A percentile compares a stretch with the other conserved stretches of the same genome.
Evolutionary conservation across 31 red algal species (phyloP).

Genomic region (Endocladia muricata): DNA sequence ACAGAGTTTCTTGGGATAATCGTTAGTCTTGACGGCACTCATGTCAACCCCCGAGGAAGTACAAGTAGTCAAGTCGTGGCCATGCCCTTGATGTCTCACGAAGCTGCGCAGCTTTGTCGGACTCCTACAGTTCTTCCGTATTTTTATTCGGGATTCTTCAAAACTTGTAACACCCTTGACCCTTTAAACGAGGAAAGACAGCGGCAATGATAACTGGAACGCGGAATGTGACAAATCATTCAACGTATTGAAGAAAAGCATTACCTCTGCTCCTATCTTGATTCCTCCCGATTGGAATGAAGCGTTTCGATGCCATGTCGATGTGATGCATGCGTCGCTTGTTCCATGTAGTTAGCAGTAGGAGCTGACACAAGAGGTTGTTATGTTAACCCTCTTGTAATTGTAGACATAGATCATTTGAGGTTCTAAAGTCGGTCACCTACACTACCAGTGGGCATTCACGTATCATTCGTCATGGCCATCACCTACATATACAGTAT

Average conservation of each 20-base stretch:
- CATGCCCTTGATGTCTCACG: not conserved
- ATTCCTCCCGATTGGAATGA: not conserved
- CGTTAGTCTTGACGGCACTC: not conserved
- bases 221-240: not conserved
- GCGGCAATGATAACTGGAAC: not conserved
- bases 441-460: no score
- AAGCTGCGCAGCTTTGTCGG: not conserved
- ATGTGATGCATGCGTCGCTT: no score
- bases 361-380: no score
- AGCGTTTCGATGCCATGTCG: conserved; percentile 12
- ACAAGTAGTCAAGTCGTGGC: not conserved
- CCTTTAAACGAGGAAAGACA: not conserved
- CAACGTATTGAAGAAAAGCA: not conserved
- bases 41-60: conserved; percentile 4
- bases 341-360: no score
- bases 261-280: not conserved
- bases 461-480: no score
- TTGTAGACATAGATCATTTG: no score
- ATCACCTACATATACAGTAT: no score
- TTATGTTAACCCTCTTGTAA: no score
- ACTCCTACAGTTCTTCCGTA: not conserved
- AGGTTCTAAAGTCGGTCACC: no score
- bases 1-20: not conserved
- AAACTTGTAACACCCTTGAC: not conserved
- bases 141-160: not conserved